Conservation (phyloP, 2,329 filamentous ascomycete genomes). For the Fusarium graminum region DNA sequence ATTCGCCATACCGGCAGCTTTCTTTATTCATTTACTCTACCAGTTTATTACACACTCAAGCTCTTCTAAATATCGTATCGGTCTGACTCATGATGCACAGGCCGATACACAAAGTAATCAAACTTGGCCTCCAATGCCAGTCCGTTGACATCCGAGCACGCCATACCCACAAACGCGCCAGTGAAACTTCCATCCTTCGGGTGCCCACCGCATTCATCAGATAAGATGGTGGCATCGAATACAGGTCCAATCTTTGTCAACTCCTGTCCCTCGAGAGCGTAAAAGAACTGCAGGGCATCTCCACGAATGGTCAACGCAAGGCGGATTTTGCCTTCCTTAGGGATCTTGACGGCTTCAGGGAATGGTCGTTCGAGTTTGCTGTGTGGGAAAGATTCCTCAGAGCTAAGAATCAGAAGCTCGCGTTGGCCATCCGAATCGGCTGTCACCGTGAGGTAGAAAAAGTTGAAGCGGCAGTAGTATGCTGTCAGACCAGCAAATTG, state of each 20-base stretch:
- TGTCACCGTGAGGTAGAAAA: slow-evolving; percentile 73
- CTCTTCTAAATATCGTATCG: slow-evolving; percentile 54
- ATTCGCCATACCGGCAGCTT: too few species aligned
- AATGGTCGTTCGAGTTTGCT: slow-evolving; percentile 61
- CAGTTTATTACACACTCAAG: too few species aligned
- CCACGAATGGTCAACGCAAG: slow-evolving; percentile 67
- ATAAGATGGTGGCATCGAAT: slow-evolving; percentile 70
- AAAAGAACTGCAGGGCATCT: slow-evolving; percentile 67
- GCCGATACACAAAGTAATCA: slow-evolving; percentile 66
- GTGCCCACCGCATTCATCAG: slow-evolving; percentile 74
- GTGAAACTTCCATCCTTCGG: slow-evolving; percentile 73
- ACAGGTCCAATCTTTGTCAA: slow-evolving; percentile 66
- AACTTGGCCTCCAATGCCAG: slow-evolving; percentile 61
- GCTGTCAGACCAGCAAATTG: slow-evolving; percentile 72
- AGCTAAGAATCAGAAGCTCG: slow-evolving; percentile 69
- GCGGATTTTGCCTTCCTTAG: slow-evolving; percentile 66
- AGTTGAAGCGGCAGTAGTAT: slow-evolving; percentile 75
- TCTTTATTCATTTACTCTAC: neutral
- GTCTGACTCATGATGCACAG: slow-evolving; percentile 61
- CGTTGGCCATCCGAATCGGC: slow-evolving; percentile 67
- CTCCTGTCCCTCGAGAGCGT: slow-evolving; percentile 61
- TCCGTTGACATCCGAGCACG: slow-evolving; percentile 68
- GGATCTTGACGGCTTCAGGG: slow-evolving; percentile 61
- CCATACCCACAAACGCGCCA: slow-evolving; percentile 70
- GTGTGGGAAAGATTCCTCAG: slow-evolving; percentile 68